Conservation (phyloP, 2,329 filamentous ascomycete genomes). For the Talaromyces sp. region DNA sequence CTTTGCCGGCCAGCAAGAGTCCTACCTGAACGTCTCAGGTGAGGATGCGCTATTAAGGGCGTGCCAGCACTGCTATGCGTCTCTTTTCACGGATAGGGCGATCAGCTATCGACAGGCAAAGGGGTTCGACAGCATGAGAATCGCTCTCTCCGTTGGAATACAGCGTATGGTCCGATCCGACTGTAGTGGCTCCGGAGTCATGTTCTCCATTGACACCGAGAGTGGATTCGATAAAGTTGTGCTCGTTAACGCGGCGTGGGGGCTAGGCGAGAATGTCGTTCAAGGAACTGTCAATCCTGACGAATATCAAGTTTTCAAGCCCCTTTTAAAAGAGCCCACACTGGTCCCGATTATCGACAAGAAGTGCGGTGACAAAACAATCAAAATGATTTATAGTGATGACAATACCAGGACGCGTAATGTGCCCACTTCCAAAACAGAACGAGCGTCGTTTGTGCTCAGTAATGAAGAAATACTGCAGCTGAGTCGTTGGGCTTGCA, state of each 20-base stretch:
- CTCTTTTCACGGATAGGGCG: conserved; percentile 36
- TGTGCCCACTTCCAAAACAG: conserved; percentile 34
- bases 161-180: conserved; percentile 31
- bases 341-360: conserved; percentile 32
- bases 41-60: conserved; percentile 27
- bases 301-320: conserved; percentile 38
- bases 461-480: conserved; percentile 31
- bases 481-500: conserved; percentile 32
- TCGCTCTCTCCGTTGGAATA: conserved; percentile 20
- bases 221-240: conserved; percentile 37
- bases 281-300: conserved; percentile 37
- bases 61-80: conserved; percentile 35
- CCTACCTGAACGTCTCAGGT: conserved; percentile 34
- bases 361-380: conserved; percentile 29
- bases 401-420: conserved; percentile 26
- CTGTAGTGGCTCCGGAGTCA: conserved; percentile 32
- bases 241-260: conserved; percentile 37
- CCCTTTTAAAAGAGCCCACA: conserved; percentile 22
- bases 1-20: conserved; percentile 38
- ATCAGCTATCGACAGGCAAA: conserved; percentile 29
- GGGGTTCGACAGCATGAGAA: conserved; percentile 18
- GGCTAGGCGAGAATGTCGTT: conserved; percentile 36
- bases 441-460: conserved; percentile 30
- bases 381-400: conserved; percentile 35
- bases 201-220: conserved; percentile 40